Conservation (phyloP, 352 stramenopile species). For the Phytophthora europaea region DNA sequence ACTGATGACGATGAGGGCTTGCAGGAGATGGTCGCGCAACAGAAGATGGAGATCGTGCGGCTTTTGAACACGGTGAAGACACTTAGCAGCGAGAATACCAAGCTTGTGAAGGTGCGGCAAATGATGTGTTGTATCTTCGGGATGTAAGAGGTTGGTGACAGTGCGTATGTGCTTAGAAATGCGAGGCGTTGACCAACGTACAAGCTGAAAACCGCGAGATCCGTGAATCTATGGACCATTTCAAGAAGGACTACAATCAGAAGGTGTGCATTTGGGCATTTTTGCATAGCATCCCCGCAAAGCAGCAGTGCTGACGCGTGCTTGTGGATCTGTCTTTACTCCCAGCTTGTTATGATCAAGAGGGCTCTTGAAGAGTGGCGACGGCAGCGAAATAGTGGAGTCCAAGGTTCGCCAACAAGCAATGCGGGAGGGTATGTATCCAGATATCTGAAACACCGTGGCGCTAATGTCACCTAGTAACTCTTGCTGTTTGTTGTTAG, state of each 20-base stretch:
- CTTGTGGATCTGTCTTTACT: neutral
- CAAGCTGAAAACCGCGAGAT: conserved; percentile 83
- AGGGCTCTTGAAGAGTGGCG: conserved; percentile 90
- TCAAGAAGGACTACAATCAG: conserved; percentile 90
- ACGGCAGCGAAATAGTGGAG: conserved; percentile 57
- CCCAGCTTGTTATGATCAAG: conserved; percentile 90
- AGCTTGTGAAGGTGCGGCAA: conserved; percentile 73
- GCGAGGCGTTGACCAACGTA: conserved; percentile 73
- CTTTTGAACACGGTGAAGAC: conserved; percentile 88
- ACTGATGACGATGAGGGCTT: conserved; percentile 52
- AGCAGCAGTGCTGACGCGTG: neutral
- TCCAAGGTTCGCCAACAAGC: conserved; percentile 20
- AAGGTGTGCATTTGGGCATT: conserved; percentile 59
- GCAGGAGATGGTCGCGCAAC: conserved; percentile 66
- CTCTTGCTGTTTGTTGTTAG: conserved; percentile 10
- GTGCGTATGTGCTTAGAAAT: conserved; percentile 64
- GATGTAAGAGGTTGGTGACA: neutral
- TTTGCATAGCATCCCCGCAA: neutral
- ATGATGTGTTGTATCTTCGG: neutral
- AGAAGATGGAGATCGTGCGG: conserved; percentile 88
- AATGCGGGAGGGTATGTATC: conserved; percentile 26
- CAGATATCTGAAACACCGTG: neutral
- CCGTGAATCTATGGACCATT: conserved; percentile 85
- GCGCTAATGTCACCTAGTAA: conserved; percentile 7
- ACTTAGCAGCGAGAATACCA: conserved; percentile 87